phyloP scores from a whole-genome alignment of 306 rosid species.

The Leucaena leucocephala region DNA sequence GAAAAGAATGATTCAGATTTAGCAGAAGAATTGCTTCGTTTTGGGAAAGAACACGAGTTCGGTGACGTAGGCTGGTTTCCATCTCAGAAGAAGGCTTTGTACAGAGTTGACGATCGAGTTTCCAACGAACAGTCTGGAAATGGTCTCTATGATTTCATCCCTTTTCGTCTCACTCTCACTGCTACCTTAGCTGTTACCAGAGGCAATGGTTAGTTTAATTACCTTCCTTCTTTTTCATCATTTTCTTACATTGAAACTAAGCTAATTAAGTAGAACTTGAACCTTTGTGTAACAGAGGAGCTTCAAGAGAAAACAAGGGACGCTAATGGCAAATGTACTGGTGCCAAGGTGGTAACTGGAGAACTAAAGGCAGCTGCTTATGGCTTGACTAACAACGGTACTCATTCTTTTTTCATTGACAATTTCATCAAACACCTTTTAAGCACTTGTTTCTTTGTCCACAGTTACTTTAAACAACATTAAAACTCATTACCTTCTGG shows the following conservation, averaged over 20 bases:
- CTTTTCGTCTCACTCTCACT: not conserved
- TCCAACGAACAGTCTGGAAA: not conserved
- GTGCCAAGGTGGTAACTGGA: conserved; percentile 36
- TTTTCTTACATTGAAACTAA: too few species aligned
- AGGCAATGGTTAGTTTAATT: not conserved
- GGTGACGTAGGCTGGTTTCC: not conserved
- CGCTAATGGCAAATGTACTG: conserved; percentile 52
- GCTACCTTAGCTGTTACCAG: not conserved
- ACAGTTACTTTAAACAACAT: not conserved
- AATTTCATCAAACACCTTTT: not conserved
- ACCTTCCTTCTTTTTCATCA: too few species aligned
- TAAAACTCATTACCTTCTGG: not conserved
- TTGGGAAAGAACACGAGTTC: not conserved
- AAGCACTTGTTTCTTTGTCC: not conserved
- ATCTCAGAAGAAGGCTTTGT: not conserved
- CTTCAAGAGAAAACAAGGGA: conserved; percentile 45
- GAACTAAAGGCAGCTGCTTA: conserved; percentile 40
- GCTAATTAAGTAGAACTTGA: too few species aligned
- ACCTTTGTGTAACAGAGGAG: conserved; percentile 45
- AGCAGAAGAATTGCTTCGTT: not conserved
- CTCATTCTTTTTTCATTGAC: not conserved
- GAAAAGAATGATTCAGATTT: not conserved
- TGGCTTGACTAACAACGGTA: conserved; percentile 64
- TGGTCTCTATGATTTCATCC: not conserved
- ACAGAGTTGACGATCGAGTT: not conserved